These are phyloP conservation scores for Gynandropsis gynandra DNA, from an alignment of 345 rosid genomes.

Conservation along the genomic window DNA sequence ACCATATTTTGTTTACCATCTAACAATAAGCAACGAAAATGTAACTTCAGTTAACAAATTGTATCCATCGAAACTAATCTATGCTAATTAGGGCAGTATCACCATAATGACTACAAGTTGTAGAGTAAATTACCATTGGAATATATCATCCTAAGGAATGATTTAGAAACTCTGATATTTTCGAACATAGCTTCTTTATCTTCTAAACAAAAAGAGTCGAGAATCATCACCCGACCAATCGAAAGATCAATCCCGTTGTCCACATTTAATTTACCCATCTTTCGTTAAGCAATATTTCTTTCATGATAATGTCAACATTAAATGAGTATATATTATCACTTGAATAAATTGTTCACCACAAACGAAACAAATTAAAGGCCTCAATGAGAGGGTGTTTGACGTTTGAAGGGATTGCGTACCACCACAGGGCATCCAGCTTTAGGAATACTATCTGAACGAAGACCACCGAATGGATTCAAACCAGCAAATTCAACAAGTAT, in stretches of 20 bases:
- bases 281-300: background rate
- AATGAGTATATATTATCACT: background rate
- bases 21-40: slow-evolving; percentile 5
- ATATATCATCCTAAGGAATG: background rate
- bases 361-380: slow-evolving; percentile 5
- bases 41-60: background rate
- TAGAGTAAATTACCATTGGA: slow-evolving; percentile 1
- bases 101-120: slow-evolving; percentile 1
- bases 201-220: too few relatives aligned
- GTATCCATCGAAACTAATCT: background rate
- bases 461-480: slow-evolving; percentile 90
- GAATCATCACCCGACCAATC: too few relatives aligned
- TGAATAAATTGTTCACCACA: background rate
- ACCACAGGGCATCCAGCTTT: slow-evolving; percentile 95
- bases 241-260: too few relatives aligned
- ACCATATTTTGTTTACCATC: background rate
- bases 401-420: slow-evolving; percentile 36
- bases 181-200: too few relatives aligned
- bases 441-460: slow-evolving; percentile 78
- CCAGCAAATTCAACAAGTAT: slow-evolving; percentile 96
- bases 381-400: slow-evolving; percentile 8
- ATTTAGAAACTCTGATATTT: slow-evolving; percentile 4
- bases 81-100: slow-evolving; percentile 7
- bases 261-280: background rate
- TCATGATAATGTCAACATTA: background rate